Percentiles rank a stretch among this genome's conserved stretches.
phyloP scores from a whole-genome alignment of 169 alveolate species.

The Cryptosporidium xiaoi region DNA sequence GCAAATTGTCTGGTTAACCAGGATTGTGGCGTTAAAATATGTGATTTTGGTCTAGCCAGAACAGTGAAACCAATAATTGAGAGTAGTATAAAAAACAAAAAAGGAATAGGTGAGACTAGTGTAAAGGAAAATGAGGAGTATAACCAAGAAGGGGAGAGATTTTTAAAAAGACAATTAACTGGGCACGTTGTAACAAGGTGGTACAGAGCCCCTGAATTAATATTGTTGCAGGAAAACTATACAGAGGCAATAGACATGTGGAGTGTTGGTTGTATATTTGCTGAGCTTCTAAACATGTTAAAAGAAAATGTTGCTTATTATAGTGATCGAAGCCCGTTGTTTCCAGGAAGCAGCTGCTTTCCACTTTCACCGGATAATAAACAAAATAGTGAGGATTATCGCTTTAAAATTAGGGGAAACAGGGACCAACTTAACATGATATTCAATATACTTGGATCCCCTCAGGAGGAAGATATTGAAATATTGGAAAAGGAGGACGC shows the following conservation, averaged over 20 bases:
- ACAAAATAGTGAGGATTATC: conserved; percentile 81
- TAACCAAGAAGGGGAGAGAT: conserved; percentile 22
- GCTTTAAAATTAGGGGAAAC: conserved; percentile 85
- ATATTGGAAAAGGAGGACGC: conserved; percentile 89
- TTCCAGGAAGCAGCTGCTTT: conserved; percentile 97
- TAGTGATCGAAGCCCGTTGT: conserved; percentile 95
- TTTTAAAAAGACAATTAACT: conserved; percentile 92
- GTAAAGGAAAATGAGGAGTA: conserved; percentile 13
- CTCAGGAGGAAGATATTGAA: conserved; percentile 93
- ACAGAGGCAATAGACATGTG: conserved; percentile 98
- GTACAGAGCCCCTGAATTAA: conserved; percentile 99
- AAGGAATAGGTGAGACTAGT: neutral
- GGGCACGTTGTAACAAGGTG: conserved; percentile 99
- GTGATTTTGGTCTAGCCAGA: conserved; percentile 98
- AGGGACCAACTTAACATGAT: conserved; percentile 95
- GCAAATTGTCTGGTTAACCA: conserved; percentile 96
- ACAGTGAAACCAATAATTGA: conserved; percentile 75
- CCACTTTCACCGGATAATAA: conserved; percentile 95
- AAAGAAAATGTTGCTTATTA: conserved; percentile 93
- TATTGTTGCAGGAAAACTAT: conserved; percentile 95
- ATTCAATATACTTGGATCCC: conserved; percentile 97
- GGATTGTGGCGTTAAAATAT: conserved; percentile 97
- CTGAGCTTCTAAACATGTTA: conserved; percentile 94
- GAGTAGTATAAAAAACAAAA: neutral
- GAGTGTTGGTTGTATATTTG: conserved; percentile 97